Conservation (phyloP, 179 eudicot species). For the Beta macrorhiza region DNA sequence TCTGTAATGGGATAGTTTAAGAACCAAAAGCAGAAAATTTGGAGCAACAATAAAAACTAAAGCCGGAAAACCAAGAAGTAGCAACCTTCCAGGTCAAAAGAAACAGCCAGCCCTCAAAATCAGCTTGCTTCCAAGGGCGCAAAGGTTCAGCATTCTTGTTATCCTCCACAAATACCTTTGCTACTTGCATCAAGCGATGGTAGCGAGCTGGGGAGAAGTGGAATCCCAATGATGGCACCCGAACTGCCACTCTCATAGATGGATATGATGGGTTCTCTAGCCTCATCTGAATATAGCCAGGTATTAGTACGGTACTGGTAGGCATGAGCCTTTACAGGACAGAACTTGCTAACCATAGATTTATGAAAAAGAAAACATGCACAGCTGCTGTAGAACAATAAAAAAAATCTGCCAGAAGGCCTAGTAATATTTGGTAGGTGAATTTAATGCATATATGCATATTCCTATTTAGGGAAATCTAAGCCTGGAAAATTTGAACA, state of each 20-base stretch:
- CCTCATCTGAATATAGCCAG: conserved; percentile 52
- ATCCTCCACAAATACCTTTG: conserved; percentile 61
- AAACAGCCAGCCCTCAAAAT: conserved; percentile 90
- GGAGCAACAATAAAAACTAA: neutral
- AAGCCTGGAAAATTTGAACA: neutral
- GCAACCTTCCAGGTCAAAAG: conserved; percentile 86
- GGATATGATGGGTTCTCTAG: conserved; percentile 71
- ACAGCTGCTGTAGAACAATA: conserved; percentile 5
- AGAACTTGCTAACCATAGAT: neutral
- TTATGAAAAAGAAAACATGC: neutral
- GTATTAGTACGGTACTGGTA: conserved; percentile 13
- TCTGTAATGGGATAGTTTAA: neutral
- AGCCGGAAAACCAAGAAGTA: conserved; percentile 9
- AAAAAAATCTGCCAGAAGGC: neutral
- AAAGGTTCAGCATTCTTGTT: conserved; percentile 39
- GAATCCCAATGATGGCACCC: conserved; percentile 84
- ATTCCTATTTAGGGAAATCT: neutral
- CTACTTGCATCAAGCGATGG: conserved; percentile 92
- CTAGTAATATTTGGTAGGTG: conserved; percentile 1
- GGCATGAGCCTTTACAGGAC: neutral
- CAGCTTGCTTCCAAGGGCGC: conserved; percentile 89
- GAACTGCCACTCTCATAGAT: conserved; percentile 82
- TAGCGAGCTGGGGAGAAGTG: conserved; percentile 98
- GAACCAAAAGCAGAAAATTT: neutral
- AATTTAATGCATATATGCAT: neutral